Evolutionary conservation across 2,329 filamentous ascomycete species (phyloP).

Genomic region (Orbilia ellipsospora): DNA sequence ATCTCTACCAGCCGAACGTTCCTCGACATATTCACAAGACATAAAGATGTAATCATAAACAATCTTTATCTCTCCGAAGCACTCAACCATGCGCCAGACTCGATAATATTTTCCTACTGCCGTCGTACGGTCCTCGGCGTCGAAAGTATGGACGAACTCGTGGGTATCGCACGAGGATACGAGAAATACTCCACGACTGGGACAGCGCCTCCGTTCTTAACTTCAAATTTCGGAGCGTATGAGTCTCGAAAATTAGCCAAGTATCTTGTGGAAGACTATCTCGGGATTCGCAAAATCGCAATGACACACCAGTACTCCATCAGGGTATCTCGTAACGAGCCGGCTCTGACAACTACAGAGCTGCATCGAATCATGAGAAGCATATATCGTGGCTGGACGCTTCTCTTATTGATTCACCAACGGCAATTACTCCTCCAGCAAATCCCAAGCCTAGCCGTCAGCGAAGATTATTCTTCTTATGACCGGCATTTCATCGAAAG

Average conservation of each 20-base stretch:
- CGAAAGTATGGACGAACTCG: slow-evolving; percentile 1
- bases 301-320: slow-evolving; percentile 24
- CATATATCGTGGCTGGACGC: slow-evolving; percentile 38
- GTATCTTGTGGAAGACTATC: slow-evolving; percentile 33
- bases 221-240: neutral
- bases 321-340: slow-evolving; percentile 13
- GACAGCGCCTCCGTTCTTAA: neutral
- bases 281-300: slow-evolving; percentile 42
- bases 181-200: slow-evolving; percentile 9
- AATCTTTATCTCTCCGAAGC: slow-evolving; percentile 35
- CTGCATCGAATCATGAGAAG: slow-evolving; percentile 20
- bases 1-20: slow-evolving; percentile 25
- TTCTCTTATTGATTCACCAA: slow-evolving; percentile 29
- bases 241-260: slow-evolving; percentile 12
- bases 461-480: neutral
- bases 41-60: slow-evolving; percentile 28
- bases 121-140: slow-evolving; percentile 5
- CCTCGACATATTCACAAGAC: slow-evolving; percentile 21
- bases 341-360: slow-evolving; percentile 9
- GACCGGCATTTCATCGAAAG: slow-evolving; percentile 18
- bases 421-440: neutral
- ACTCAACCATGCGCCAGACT: slow-evolving; percentile 29
- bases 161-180: slow-evolving; percentile 8
- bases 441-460: neutral
- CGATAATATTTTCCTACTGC: slow-evolving; percentile 35